Base-by-base conservation (phyloP, 2,329 filamentous ascomycete genomes). In the Paecilomyces formosus region DNA sequence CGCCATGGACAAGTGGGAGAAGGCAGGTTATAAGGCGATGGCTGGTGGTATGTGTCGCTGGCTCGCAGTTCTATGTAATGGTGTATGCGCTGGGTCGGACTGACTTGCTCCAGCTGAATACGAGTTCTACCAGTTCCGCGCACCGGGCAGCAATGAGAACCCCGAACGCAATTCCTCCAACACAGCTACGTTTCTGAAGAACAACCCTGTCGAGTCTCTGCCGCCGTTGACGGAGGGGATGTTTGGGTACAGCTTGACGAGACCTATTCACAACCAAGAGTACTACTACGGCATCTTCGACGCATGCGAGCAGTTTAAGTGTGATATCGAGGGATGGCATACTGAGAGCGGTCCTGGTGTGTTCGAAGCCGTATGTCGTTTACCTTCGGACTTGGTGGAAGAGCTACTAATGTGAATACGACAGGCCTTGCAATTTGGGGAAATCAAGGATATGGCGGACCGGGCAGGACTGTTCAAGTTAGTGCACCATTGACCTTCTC, bases 261-360 rank as follows among this genome's bases (percentile, higher is more conserved):
- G 92, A 22, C 89, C 92, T 0, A 85, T 92, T 1, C 90, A 95
- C 70, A 96, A 96, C 74, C 87, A 95, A 74, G 90, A 94, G 50
- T 96, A 93, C 77, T 97, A 89, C 77, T 96, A 96, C 72, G 85
- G 88, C 53, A 84, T 96, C 55, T 96, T 90, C 74, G 85, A 95
- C 63, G 84, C 88, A 0, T 95, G 91, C 76, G 81, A 83, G 63
- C 80, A 85, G 60, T 96, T 96, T 76, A 79, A 82, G 49, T 94
- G 90, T 69, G 83, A 88, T 62, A 89, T 97, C 54, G 92, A 97
- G 73, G 91, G 92, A 53, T 97, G 92, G 92, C 92, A 97, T 77
- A 96, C 92, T 8, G 92, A 97, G 77, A 92, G 88, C 64, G 92
- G 92, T 0, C 92, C 92, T 0, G 92, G 92, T 52, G 94, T 99